Conservation (phyloP, 768 basidiomycete genomes). For the Rhodotorula sphaerocarpa region DNA sequence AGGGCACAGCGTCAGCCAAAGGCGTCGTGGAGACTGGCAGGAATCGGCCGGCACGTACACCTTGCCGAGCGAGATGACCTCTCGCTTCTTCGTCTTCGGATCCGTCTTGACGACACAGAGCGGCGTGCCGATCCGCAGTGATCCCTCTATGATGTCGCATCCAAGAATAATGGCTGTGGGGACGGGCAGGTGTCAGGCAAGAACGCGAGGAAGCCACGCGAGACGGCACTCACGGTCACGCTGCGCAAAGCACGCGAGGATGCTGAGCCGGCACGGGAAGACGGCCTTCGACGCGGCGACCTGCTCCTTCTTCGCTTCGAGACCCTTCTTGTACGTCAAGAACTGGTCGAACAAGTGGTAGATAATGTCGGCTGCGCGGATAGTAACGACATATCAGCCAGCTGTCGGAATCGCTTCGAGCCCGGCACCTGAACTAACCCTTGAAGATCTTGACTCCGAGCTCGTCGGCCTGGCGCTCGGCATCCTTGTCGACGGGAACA, state of each 20-base stretch:
- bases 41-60: constrained; percentile 55
- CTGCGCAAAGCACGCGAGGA: constrained; percentile 87
- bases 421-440: constrained; percentile 51
- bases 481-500: constrained; percentile 85
- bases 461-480: constrained; percentile 81
- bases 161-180: constrained; percentile 66
- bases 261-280: constrained; percentile 91
- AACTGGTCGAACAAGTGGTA: constrained; percentile 97
- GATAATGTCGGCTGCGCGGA: constrained; percentile 77
- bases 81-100: constrained; percentile 75
- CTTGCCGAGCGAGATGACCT: constrained; percentile 84
- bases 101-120: constrained; percentile 91
- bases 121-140: constrained; percentile 82
- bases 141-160: constrained; percentile 89
- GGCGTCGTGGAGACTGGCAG: background rate
- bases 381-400: background rate
- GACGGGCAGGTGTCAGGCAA: background rate
- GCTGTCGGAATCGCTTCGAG: background rate
- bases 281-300: constrained; percentile 92
- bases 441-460: constrained; percentile 90
- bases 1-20: constrained; percentile 13
- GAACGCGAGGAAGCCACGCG: background rate
- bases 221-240: constrained; percentile 56
- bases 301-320: constrained; percentile 78
- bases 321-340: constrained; percentile 84